A percentile compares a stretch with the other conserved stretches of the same genome.
Evolutionary conservation across 495 filamentous ascomycete species (phyloP).

Genomic region (Neurospora cerealis): DNA sequence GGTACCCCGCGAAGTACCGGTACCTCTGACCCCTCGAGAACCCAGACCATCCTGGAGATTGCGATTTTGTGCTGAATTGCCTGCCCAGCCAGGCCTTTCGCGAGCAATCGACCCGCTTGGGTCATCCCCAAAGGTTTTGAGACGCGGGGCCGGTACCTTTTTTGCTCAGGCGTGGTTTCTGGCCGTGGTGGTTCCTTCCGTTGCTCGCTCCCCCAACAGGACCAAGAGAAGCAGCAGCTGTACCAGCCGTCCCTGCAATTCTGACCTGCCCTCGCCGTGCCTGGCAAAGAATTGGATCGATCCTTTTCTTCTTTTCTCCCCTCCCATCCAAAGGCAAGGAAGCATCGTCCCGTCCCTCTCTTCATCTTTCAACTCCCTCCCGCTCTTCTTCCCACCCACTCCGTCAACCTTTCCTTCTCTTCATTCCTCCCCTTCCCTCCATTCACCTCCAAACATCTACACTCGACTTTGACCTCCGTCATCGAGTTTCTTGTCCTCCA

Average conservation of each 20-base stretch:
- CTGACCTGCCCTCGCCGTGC: background rate
- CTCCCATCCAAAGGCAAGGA: constrained; percentile 6
- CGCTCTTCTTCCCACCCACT: constrained; percentile 2
- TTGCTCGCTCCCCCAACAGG: constrained; percentile 8
- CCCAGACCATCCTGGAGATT: constrained; percentile 17
- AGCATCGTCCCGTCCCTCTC: constrained; percentile 4
- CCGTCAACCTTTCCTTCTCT: background rate
- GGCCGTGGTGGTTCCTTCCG: background rate
- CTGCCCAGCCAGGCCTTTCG: background rate
- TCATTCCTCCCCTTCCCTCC: background rate
- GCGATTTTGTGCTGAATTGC: background rate
- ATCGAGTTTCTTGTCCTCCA: background rate
- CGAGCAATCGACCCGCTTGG: constrained; percentile 17
- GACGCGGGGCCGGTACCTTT: constrained; percentile 18
- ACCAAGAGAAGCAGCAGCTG: constrained; percentile 2
- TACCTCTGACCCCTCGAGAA: constrained; percentile 15
- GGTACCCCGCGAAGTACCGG: constrained; percentile 16
- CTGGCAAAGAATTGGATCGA: background rate
- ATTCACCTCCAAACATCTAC: background rate
- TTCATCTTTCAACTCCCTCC: background rate
- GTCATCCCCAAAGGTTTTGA: constrained; percentile 25
- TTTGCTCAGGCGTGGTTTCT: constrained; percentile 4
- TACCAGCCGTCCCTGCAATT: background rate
- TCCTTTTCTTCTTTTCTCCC: constrained; percentile 2
- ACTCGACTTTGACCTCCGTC: background rate